A percentile compares a stretch with the other conserved stretches of the same genome.
Evolutionary conservation across 192 early-diverging fungal species (phyloP).

Genomic region (Chytriomyces hyalinus): DNA sequence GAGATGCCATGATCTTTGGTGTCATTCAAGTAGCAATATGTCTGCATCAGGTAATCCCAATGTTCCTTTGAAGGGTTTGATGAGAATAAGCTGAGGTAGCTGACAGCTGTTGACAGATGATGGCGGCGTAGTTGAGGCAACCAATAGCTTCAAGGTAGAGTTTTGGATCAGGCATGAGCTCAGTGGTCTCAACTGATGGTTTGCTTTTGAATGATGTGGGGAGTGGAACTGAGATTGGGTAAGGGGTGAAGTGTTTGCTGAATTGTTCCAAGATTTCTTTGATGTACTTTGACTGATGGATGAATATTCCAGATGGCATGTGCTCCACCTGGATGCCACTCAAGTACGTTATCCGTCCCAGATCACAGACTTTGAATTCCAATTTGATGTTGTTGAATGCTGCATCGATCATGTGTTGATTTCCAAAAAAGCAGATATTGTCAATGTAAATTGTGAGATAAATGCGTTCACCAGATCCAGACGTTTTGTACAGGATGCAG

Average conservation of each 20-base stretch:
- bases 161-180: not conserved
- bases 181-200: not conserved
- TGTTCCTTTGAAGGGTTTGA: not conserved
- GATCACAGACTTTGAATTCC: not conserved
- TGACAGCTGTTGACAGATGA: not conserved
- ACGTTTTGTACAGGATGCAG: not conserved
- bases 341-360: not conserved
- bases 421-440: not conserved
- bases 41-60: not conserved
- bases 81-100: not conserved
- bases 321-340: constrained; percentile 1
- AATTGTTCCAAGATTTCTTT: not conserved
- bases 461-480: not conserved
- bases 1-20: not conserved
- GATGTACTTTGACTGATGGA: constrained; percentile 12
- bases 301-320: not conserved
- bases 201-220: not conserved
- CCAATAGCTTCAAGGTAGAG: not conserved
- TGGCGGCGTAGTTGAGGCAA: constrained; percentile 10
- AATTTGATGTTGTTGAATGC: not conserved
- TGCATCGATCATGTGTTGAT: not conserved
- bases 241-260: not conserved
- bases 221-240: not conserved
- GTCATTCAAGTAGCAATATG: not conserved
- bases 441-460: not conserved